phyloP scores from a whole-genome alignment of 371 early-diverging fungal species.

The Mucor ambiguus region DNA sequence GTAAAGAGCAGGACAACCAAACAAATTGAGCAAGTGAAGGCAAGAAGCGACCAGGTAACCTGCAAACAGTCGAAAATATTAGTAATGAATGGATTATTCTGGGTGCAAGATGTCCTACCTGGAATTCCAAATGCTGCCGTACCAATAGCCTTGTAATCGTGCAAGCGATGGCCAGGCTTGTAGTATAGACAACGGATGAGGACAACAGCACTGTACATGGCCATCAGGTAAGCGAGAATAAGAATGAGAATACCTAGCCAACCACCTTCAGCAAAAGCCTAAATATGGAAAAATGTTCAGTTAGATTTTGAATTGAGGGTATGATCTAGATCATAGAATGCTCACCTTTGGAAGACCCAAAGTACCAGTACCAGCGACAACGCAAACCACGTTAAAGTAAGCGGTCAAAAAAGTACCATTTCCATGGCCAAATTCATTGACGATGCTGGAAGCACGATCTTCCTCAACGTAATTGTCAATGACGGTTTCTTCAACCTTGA shows the following conservation, averaged over 20 bases:
- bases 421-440: conserved; percentile 33
- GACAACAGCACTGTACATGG: conserved; percentile 43
- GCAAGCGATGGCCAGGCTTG: conserved; percentile 55
- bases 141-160: conserved; percentile 64
- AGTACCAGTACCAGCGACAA: conserved; percentile 21
- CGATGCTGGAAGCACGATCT: conserved; percentile 23
- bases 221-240: conserved; percentile 38
- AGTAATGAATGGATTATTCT: no score
- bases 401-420: no score
- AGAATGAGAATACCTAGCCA: conserved; percentile 51
- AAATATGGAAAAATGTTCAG: neutral
- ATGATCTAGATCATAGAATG: conserved; percentile 1
- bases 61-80: no score
- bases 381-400: no score
- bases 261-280: conserved; percentile 40
- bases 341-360: conserved; percentile 62
- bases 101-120: no score
- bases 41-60: conserved; percentile 64
- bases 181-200: conserved; percentile 43
- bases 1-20: conserved; percentile 79
- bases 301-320: conserved; percentile 1
- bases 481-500: conserved; percentile 36
- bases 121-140: conserved; percentile 63
- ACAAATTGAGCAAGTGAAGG: conserved; percentile 68
- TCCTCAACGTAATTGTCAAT: conserved; percentile 40